Evolutionary conservation across 331 rosid species (phyloP), one percentile per base, ranked within the genome.

Genomic region (Cydonia oblonga): DNA sequence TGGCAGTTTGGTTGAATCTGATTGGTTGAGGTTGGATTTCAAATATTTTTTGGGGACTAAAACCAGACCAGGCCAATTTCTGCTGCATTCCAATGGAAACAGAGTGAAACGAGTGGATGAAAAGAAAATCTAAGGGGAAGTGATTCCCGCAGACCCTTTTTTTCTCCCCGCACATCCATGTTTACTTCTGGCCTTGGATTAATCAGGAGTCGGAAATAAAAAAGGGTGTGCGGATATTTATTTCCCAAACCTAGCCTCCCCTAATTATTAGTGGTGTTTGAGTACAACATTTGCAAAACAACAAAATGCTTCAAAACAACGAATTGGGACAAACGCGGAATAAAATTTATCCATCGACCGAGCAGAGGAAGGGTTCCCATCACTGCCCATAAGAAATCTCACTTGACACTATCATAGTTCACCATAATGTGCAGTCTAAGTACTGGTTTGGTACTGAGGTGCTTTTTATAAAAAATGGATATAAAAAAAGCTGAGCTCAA

Each of bases 11-110:
- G 71, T 74, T 29, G 68, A 66, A 73, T 26, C 29, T 82, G 77
- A 90, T 90, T 90, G 96, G 98, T 22, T 64, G 72, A 25, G 15
- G 56, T 10, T 40, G 82, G 96, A 90, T 87, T 81, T 75, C 67
- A 62, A 11, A 75, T 85, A 87, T 86, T 62, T 25, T 67, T 70
- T 38, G 69, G 69, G 69, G 72, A 71, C 58, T 35, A 62, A 70
- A 71, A 57, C 66, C 75, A 18, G 40, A 32, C 15, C 68, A 18
- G 18, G 13, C 51, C 51, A 42, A 30, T 30, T 30, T 30, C 7
- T 30, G 33, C 3, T 33, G 40, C 40, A 33, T 35, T 8, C 40
- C 11, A 35, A 35, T 16, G 54, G 54, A 49, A 49, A 49, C 54
- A 49, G 54, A 2, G 54, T 49, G n/a, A 5, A 49, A 1, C 3